Evolutionary conservation across 176 grass and related monocot genomes (phyloP).

Genomic region (Triticum timopheevii): DNA sequence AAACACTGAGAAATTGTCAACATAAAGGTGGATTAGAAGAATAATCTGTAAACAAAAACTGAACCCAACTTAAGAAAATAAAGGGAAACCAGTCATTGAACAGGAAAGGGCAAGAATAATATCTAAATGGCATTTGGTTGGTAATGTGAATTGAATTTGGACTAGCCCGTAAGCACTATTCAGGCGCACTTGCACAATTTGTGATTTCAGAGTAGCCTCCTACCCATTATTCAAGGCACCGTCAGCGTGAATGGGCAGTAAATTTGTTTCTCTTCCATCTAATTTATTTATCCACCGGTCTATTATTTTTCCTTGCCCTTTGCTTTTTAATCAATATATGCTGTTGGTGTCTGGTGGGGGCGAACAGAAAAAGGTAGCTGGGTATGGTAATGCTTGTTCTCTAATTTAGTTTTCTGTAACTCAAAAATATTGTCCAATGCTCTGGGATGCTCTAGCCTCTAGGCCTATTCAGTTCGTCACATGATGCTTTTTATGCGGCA

Average conservation of each 20-base stretch:
- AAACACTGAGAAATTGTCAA: background rate
- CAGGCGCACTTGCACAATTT: background rate
- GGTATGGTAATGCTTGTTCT: background rate
- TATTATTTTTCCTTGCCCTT: background rate
- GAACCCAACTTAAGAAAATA: background rate
- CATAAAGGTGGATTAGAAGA: conserved; percentile 5
- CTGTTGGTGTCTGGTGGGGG: background rate
- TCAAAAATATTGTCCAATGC: background rate
- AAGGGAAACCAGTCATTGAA: conserved; percentile 5
- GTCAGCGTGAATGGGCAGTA: background rate
- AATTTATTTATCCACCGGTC: conserved; percentile 1
- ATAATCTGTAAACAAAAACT: conserved; percentile 16
- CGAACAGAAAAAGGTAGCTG: background rate
- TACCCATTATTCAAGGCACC: conserved; percentile 6
- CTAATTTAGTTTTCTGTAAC: conserved; percentile 4
- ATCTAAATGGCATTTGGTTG: background rate
- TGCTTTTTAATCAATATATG: conserved; percentile 4
- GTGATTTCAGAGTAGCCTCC: background rate
- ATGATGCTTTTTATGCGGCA: conserved; percentile 3
- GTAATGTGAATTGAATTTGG: background rate
- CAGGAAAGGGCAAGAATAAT: background rate
- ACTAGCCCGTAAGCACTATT: background rate
- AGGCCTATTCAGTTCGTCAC: background rate
- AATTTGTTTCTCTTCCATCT: background rate
- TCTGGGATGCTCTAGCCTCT: background rate